Evolutionary conservation across 768 basidiomycete species (phyloP).

Genomic region (Mrakia hoshinonis): DNA sequence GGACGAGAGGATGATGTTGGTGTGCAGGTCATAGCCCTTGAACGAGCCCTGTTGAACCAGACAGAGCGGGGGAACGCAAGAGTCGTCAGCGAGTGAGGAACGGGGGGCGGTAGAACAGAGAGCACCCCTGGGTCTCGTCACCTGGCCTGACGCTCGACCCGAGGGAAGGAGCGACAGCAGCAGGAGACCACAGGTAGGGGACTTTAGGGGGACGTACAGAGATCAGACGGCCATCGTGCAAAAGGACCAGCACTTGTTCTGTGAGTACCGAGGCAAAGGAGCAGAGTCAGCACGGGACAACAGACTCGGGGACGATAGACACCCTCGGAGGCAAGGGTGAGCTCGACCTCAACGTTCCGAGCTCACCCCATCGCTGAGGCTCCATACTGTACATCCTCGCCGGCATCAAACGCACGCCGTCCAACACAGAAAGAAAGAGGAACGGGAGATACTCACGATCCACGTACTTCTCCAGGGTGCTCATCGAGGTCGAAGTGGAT

Average conservation of each 20-base stretch:
- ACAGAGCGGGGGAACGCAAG: background rate
- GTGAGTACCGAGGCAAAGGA: background rate
- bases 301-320: background rate
- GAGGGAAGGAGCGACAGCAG: background rate
- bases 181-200: background rate
- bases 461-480: slow-evolving; percentile 83
- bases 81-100: background rate
- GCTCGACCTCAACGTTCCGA: background rate
- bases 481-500: slow-evolving; percentile 49
- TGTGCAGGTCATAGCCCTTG: slow-evolving; percentile 88
- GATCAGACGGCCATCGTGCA: slow-evolving; percentile 92
- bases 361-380: background rate
- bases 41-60: slow-evolving; percentile 67
- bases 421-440: slow-evolving; percentile 7
- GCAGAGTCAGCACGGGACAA: background rate
- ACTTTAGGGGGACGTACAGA: no score
- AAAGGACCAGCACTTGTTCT: slow-evolving; percentile 86
- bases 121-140: background rate
- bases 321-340: background rate
- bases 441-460: slow-evolving; percentile 53
- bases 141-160: background rate
- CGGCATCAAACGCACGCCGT: background rate
- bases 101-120: background rate
- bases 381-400: background rate
- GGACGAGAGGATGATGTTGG: slow-evolving; percentile 89